Evolutionary conservation across 1,284 basidiomycete species (phyloP), one percentile per base, ranked within the genome.

Genomic region (Polyporus tsugae): DNA sequence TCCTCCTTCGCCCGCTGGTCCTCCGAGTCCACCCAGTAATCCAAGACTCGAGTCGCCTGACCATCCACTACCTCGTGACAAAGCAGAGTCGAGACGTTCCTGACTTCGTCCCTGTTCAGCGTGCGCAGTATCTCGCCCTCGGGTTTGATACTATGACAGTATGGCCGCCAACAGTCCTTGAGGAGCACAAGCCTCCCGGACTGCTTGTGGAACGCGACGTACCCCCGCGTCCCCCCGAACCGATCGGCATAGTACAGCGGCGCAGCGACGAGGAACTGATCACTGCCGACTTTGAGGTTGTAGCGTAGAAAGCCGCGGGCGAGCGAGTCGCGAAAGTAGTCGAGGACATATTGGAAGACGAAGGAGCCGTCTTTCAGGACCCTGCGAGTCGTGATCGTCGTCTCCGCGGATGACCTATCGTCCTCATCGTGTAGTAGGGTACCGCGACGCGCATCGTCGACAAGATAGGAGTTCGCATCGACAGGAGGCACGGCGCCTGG

Each of bases 151-250:
- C 55, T 42, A 19, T 22, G 22, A 22, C 64, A 33, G 4, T 19
- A n/a, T 6, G 57, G 53, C 13, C 66, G 60, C 69, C 69, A 70
- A 1, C 63, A 36, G 38, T 70, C 69, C 44, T 70, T 70, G 46
- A 70, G 55, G 42, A 62, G 67, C 6, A 63, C 63, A 15, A 65
- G 52, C 22, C 9, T 25, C 13, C 25, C 29, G 7, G 39, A 25
- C 13, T 33, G 13, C 33, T 36, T 22, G 52, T 39, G 39, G 35
- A 25, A 33, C 1, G 67, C 67, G 15, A 68, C 60, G 41, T 65
- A 65, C 9, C 63, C 67, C 6, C 60, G 58, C 1, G 63, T 64
- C 3, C 67, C 67, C 2, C 67, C 63, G 5, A 17, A 42, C 63
- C 63, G 17, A 41, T 25, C 1, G 53, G 38, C 29, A 13, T 33